Evolutionary conservation across 2,329 filamentous ascomycete species (phyloP), one percentile per base, ranked within the genome.

Genomic region (Huntiella bhutanensis): DNA sequence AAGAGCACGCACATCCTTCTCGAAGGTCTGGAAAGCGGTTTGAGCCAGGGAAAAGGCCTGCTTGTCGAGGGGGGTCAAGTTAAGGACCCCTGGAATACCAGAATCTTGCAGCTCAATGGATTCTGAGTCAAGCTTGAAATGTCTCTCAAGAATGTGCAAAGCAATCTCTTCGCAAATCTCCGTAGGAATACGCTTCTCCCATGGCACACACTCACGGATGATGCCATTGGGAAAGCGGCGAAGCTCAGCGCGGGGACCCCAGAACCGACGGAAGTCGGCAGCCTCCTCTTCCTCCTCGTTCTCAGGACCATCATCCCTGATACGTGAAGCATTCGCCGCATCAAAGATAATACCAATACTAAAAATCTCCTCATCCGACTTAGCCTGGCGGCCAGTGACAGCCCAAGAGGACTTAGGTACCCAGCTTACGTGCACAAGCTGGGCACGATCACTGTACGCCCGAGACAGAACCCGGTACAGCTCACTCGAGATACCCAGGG

Each of bases 171-270:
- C 73, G 45, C 85, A 74, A 15, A 94, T 75, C 5, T 78, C 73
- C 2, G 69, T 65, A 1, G 75, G 65, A 1, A 71, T 66, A 46
- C 73, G 69, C 52, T 77, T 72, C 2, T 69, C 69, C 91, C 91
- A 98, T 15, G 93, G 79, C 28, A 96, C 67, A 56, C 83, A 94
- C 60, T 98, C 92, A 6, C 86, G 70, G 53, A 98, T 95, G 54
- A 80, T 88, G 16, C 91, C 91, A 56, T 96, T 86, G 55, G 87
- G 92, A 67, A 98, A 98, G 15, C 91, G 82, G 52, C 91, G 76
- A 40, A 98, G 69, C 60, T 98, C 91, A 1, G 91, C 75, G 59
- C 91, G 93, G 7, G 88, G 80, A 5, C 88, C 91, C 91, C 92
- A 98, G 58, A 98, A 96, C 33, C 79, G 75, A 33, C 84, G 82